Percentiles rank a stretch among this genome's conserved stretches.
These are phyloP conservation scores for Trichoderma erinaceum DNA, from an alignment of 495 filamentous ascomycete genomes.

Conservation along the genomic window DNA sequence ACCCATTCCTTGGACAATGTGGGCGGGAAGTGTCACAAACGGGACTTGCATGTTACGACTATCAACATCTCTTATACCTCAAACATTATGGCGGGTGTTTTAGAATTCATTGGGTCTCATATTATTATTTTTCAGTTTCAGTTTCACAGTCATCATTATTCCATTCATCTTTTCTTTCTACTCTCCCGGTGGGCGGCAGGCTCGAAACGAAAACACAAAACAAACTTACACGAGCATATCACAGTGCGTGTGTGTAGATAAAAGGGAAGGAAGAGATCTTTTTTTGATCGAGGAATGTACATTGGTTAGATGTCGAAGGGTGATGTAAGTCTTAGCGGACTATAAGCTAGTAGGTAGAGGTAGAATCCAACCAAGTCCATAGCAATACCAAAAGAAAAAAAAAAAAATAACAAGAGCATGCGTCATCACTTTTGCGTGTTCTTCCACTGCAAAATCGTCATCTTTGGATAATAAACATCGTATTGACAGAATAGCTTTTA, in stretches of 20 bases:
- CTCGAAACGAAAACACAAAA: neutral
- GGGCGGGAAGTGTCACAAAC: neutral
- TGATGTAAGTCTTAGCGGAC: neutral
- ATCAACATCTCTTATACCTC: neutral
- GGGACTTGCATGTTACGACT: neutral
- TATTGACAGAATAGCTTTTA: too few species aligned
- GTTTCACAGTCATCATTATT: neutral
- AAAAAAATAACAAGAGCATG: neutral
- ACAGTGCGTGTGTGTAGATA: constrained; percentile 7
- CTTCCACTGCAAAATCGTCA: neutral
- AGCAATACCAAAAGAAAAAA: neutral
- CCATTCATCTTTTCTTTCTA: neutral
- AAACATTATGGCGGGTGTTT: neutral
- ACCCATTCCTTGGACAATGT: constrained; percentile 1
- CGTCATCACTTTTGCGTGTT: neutral
- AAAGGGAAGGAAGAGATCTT: neutral
- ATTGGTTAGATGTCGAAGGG: neutral
- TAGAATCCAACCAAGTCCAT: too few species aligned
- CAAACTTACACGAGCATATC: neutral
- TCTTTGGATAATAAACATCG: neutral
- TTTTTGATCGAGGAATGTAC: neutral
- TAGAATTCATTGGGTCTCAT: neutral
- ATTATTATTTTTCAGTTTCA: neutral
- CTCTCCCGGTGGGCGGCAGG: neutral
- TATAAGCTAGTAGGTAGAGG: too few species aligned